Percentiles rank a stretch among this genome's conserved stretches.
These are phyloP conservation scores for Suhomyces canberraensis DNA, from an alignment of 805 yeast species.

Conservation along the genomic window DNA sequence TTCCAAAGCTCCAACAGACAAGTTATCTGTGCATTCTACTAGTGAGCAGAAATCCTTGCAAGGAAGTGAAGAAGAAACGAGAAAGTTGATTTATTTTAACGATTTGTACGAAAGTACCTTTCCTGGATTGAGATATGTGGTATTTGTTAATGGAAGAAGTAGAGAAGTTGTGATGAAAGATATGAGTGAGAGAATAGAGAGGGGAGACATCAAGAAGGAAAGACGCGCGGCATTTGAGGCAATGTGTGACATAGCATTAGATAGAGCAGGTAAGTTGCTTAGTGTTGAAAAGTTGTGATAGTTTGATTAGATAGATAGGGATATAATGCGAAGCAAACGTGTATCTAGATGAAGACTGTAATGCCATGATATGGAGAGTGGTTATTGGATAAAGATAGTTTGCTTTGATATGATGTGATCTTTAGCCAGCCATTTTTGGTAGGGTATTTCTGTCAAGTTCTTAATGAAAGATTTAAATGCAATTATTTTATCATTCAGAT, in stretches of 20 bases:
- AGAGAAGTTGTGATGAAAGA: slow-evolving; percentile 54
- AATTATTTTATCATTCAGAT: no score
- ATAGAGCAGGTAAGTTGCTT: slow-evolving; percentile 57
- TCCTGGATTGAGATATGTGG: slow-evolving; percentile 77
- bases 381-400: no score
- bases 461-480: no score
- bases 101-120: slow-evolving; percentile 56
- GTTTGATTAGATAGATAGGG: neutral
- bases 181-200: slow-evolving; percentile 39
- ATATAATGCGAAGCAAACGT: no score
- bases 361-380: no score
- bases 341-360: no score
- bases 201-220: slow-evolving; percentile 55
- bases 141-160: slow-evolving; percentile 82
- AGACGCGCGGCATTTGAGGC: slow-evolving; percentile 70
- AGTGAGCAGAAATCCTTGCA: slow-evolving; percentile 68
- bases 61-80: slow-evolving; percentile 47
- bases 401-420: no score
- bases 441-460: no score
- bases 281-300: neutral
- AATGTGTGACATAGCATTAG: slow-evolving; percentile 88
- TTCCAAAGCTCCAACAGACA: slow-evolving; percentile 18
- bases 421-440: no score
- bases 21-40: slow-evolving; percentile 61
- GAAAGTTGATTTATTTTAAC: slow-evolving; percentile 52